Conservation (phyloP, 1,139 yeast genomes). For the Taiozyma onychis region DNA sequence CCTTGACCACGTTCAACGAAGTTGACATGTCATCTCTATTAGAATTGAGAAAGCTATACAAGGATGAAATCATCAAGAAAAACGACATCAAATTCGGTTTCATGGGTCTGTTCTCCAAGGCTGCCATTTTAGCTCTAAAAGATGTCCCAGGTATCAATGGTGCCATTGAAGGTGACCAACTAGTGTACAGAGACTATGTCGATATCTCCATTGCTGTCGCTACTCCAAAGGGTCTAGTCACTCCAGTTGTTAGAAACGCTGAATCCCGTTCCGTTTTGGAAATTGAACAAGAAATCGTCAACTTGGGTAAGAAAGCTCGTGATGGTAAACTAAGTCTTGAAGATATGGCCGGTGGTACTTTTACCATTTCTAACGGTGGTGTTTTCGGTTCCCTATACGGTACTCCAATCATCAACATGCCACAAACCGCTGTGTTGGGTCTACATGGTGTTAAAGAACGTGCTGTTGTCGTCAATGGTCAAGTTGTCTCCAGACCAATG, state of each 20-base stretch:
- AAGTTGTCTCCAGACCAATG: conserved; percentile 97
- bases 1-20: conserved; percentile 96
- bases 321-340: conserved; percentile 94
- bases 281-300: conserved; percentile 79
- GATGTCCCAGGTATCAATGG: conserved; percentile 96
- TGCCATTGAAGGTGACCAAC: conserved; percentile 89
- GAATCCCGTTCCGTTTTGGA: conserved; percentile 87
- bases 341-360: conserved; percentile 99
- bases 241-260: conserved; percentile 97
- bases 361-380: conserved; percentile 99
- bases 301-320: conserved; percentile 89
- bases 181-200: conserved; percentile 93
- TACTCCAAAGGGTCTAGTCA: conserved; percentile 98
- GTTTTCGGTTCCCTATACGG: conserved; percentile 97
- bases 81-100: conserved; percentile 95
- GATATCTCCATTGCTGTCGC: conserved; percentile 98
- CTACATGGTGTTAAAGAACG: conserved; percentile 97
- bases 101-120: conserved; percentile 98
- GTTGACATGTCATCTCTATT: conserved; percentile 92
- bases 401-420: conserved; percentile 97
- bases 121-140: conserved; percentile 88
- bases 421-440: conserved; percentile 97
- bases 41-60: conserved; percentile 94
- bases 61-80: conserved; percentile 92
- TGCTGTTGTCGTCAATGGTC: conserved; percentile 95